Base-by-base conservation (phyloP, 805 yeast genomes). In the Kazachstania bromeliacearum region DNA sequence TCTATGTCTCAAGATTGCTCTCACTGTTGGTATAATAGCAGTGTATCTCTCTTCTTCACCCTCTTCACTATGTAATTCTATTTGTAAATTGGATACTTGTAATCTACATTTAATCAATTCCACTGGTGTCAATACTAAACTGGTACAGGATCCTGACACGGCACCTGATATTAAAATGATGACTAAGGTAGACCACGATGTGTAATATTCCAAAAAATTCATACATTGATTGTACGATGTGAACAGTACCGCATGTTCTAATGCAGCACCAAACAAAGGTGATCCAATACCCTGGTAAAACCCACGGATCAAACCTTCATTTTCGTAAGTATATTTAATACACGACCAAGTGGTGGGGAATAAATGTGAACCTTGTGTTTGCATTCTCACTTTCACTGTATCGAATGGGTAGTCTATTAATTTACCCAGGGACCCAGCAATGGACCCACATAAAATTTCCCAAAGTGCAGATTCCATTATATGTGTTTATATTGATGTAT, bases 321-420 rank as follows among this genome's bases (percentile, higher is more conserved):
- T 66, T 2, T 45, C 41, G 39, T 75, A 70, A 1, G 94, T 83
- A 43, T 73, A 63, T 28, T 48, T 50, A 29, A 88, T 73, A 55
- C 92, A 80, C 43, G 77, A 78, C 40, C 68, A 41, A 0, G 95
- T 79, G 1, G 83, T 77, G 0, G 58, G 57, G 48, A 71, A 78
- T 24, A 59, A 55, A 10, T 73, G 59, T 0, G 72, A 69, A 7
- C 87, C 79, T 51, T 83, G 92, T 1, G 85, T 73, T 52, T 81
- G 89, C 23, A 89, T 66, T 40, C 96, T 68, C 4, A 88, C 97
- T 57, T 88, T 89, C 28, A 87, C 70, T 0, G 96, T 89, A 51
- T 88, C 97, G 47, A 88, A 85, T 0, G 97, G 97, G 49, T 78
- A 87, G 58, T 88, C 96, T 12, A 88, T 72, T 20, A 82, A 49